These are phyloP conservation scores for Fomitopsis serialis DNA, from an alignment of 768 basidiomycete species.

Conservation along the genomic window DNA sequence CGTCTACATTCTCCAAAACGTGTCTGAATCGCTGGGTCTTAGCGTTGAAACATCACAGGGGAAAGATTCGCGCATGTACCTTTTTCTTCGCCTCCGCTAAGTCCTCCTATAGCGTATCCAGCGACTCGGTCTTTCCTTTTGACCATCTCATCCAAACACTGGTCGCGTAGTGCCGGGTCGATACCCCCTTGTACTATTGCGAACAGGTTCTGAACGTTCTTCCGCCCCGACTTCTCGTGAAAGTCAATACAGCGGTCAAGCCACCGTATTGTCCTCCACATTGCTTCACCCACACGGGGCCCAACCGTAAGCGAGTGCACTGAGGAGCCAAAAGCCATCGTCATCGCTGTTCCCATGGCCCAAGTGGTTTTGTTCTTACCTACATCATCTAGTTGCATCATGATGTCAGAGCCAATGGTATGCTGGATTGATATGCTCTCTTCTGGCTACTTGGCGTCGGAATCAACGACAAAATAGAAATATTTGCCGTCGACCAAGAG, in stretches of 20 bases:
- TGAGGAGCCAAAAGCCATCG: slow-evolving; percentile 18
- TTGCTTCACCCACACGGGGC: slow-evolving; percentile 80
- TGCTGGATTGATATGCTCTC: slow-evolving; percentile 90
- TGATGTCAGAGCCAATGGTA: slow-evolving; percentile 86
- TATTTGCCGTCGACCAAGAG: too few relatives aligned
- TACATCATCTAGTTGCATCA: slow-evolving; percentile 93
- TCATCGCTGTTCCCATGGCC: not conserved
- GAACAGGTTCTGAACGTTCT: slow-evolving; percentile 74
- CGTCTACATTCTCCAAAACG: slow-evolving; percentile 80
- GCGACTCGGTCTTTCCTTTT: slow-evolving; percentile 68
- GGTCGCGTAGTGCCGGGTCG: slow-evolving; percentile 61
- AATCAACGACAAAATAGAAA: not conserved
- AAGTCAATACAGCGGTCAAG: slow-evolving; percentile 81
- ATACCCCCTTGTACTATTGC: slow-evolving; percentile 91
- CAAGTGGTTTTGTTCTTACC: too few relatives aligned
- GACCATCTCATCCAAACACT: slow-evolving; percentile 80
- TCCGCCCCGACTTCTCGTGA: slow-evolving; percentile 64
- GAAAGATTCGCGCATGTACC: slow-evolving; percentile 33
- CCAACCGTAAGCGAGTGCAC: slow-evolving; percentile 80
- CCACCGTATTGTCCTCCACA: slow-evolving; percentile 86
- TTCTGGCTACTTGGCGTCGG: slow-evolving; percentile 55
- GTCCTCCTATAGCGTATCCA: slow-evolving; percentile 88
- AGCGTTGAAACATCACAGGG: not conserved
- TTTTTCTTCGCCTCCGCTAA: slow-evolving; percentile 91
- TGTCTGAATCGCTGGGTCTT: slow-evolving; percentile 36